Percentiles rank a stretch among this genome's conserved stretches.
Conservation (phyloP, 1,284 basidiomycete species). For the Ceratorhiza oryzae-sativae region DNA sequence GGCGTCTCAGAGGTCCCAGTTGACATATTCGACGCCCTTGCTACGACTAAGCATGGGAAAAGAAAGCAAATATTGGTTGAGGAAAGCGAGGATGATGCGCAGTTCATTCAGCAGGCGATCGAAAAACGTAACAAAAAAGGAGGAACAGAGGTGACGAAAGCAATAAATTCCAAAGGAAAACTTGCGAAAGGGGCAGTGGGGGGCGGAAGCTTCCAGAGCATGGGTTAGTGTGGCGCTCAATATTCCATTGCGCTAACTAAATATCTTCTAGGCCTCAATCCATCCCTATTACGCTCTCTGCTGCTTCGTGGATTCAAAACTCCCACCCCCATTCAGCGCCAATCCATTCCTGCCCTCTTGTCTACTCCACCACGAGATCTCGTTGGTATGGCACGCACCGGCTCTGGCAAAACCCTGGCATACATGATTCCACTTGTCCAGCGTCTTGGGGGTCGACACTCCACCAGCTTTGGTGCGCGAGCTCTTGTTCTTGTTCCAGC, state of each 20-base stretch:
- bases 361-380: slow-evolving; percentile 89
- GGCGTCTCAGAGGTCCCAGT: slow-evolving; percentile 52
- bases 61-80: slow-evolving; percentile 41
- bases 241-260: neutral
- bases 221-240: slow-evolving; percentile 64
- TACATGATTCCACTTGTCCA: slow-evolving; percentile 95
- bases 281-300: slow-evolving; percentile 82
- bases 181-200: slow-evolving; percentile 74
- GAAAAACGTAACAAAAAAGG: slow-evolving; percentile 69
- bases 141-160: slow-evolving; percentile 74
- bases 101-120: slow-evolving; percentile 70
- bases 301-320: slow-evolving; percentile 93
- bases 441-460: slow-evolving; percentile 82
- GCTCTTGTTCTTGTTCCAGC: slow-evolving; percentile 91
- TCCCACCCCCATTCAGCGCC: slow-evolving; percentile 96
- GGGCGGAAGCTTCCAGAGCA: slow-evolving; percentile 86
- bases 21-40: slow-evolving; percentile 59
- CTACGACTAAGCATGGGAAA: slow-evolving; percentile 49
- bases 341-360: slow-evolving; percentile 87
- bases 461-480: slow-evolving; percentile 81
- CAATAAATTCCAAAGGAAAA: slow-evolving; percentile 62
- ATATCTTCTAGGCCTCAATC: slow-evolving; percentile 74
- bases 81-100: slow-evolving; percentile 62
- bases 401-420: slow-evolving; percentile 97
- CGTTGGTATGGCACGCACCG: slow-evolving; percentile 98